Conservation (phyloP, 352 stramenopile species). For the Pythium scleroteichum region DNA sequence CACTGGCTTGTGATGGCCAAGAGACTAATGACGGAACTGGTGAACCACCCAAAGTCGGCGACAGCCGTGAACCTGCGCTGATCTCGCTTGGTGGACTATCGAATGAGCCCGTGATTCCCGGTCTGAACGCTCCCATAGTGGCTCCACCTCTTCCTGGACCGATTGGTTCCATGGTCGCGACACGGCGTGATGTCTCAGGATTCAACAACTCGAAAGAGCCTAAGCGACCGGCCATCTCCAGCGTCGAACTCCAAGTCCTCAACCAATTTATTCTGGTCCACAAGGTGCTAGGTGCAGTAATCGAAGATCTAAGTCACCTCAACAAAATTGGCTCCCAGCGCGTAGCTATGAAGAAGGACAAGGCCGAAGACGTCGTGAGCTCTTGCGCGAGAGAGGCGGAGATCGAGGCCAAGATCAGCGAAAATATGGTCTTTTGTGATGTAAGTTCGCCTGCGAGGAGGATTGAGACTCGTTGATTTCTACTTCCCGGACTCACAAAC, state of each 20-base stretch:
- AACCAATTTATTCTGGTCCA: constrained; percentile 49
- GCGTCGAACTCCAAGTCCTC: constrained; percentile 35
- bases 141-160: not conserved
- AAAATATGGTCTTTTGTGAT: constrained; percentile 23
- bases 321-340: constrained; percentile 39
- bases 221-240: constrained; percentile 11
- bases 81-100: constrained; percentile 9
- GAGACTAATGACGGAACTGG: too few species aligned
- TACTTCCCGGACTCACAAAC: not conserved
- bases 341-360: constrained; percentile 19
- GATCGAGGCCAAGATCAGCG: constrained; percentile 20
- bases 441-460: constrained; percentile 5
- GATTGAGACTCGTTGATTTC: not conserved
- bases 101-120: constrained; percentile 15
- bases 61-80: constrained; percentile 7
- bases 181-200: not conserved
- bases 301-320: constrained; percentile 49
- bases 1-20: not conserved
- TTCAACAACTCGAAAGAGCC: not conserved
- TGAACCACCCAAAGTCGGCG: not conserved
- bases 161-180: constrained; percentile 5
- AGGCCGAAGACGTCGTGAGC: not conserved
- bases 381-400: constrained; percentile 5
- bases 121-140: constrained; percentile 13
- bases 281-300: constrained; percentile 43